Percentiles rank a stretch among this genome's conserved stretches.
These are phyloP conservation scores for Candida oleophila DNA, from an alignment of 805 yeast species.

Conservation along the genomic window DNA sequence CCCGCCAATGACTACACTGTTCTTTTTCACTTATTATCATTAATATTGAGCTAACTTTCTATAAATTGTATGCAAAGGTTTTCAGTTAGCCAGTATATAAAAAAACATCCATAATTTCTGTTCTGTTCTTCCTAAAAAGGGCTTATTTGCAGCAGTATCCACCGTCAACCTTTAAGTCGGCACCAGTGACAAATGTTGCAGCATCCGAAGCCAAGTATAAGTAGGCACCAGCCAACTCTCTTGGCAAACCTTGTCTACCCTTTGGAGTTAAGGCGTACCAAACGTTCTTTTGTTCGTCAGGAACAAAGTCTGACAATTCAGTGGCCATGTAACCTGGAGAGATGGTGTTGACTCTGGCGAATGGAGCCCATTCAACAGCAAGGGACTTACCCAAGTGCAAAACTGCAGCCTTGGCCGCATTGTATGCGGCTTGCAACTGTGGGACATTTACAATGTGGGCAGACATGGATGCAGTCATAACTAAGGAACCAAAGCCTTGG, in stretches of 20 bases:
- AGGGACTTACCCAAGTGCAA: slow-evolving; percentile 72
- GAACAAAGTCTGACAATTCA: slow-evolving; percentile 51
- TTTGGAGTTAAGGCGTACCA: slow-evolving; percentile 55
- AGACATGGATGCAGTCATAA: slow-evolving; percentile 87
- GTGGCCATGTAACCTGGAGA: slow-evolving; percentile 88
- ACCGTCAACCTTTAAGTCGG: slow-evolving; percentile 77
- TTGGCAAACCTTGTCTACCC: slow-evolving; percentile 74
- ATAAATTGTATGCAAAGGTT: no score
- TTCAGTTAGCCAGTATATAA: background rate
- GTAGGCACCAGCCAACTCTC: slow-evolving; percentile 78
- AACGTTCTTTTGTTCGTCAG: slow-evolving; percentile 30
- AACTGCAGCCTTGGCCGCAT: slow-evolving; percentile 84
- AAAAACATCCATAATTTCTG: background rate
- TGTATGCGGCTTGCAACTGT: slow-evolving; percentile 82
- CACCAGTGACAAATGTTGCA: slow-evolving; percentile 74
- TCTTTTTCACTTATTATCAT: no score
- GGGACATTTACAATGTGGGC: slow-evolving; percentile 87
- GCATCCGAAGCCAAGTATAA: slow-evolving; percentile 80
- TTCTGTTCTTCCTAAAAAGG: slow-evolving; percentile 12
- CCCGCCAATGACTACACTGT: no score
- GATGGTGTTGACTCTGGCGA: slow-evolving; percentile 80
- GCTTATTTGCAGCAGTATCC: slow-evolving; percentile 48
- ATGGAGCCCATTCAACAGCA: slow-evolving; percentile 84
- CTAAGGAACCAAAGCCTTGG: slow-evolving; percentile 75
- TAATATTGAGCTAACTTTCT: no score